These are phyloP conservation scores for Simmondsia chinensis DNA, from an alignment of 148 eudicot genomes.

Conservation along the genomic window DNA sequence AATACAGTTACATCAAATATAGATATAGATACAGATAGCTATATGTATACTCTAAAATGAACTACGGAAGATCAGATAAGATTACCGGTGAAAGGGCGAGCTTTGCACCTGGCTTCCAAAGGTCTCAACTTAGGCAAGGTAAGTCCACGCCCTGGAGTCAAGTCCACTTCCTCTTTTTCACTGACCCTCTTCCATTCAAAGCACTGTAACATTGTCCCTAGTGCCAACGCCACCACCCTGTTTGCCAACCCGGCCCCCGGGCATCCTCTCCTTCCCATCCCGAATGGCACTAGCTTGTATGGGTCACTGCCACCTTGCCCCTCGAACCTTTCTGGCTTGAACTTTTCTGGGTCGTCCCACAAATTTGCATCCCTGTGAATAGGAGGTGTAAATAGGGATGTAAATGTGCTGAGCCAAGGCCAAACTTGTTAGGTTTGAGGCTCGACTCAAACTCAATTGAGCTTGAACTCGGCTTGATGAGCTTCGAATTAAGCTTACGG, in stretches of 20 bases:
- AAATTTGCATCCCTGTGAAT: slow-evolving; percentile 3
- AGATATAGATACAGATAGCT: too few species aligned
- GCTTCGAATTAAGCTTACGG: too few species aligned
- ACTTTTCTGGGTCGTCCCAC: slow-evolving; percentile 3
- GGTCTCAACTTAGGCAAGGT: slow-evolving; percentile 8
- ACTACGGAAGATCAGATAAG: too few species aligned
- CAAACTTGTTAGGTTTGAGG: too few species aligned
- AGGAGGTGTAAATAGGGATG: too few species aligned
- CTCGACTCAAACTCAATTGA: too few species aligned
- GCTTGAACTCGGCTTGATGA: too few species aligned
- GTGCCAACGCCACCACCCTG: background rate
- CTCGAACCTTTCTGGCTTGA: slow-evolving; percentile 7
- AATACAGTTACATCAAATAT: too few species aligned
- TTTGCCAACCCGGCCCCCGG: background rate
- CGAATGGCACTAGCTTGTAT: slow-evolving; percentile 6
- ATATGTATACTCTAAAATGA: too few species aligned
- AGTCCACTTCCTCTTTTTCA: background rate
- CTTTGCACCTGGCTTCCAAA: too few species aligned
- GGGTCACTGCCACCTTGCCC: background rate
- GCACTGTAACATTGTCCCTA: background rate
- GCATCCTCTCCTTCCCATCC: slow-evolving; percentile 6
- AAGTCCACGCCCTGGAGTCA: slow-evolving; percentile 4
- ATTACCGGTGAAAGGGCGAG: too few species aligned
- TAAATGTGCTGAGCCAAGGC: too few species aligned
- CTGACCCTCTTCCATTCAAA: slow-evolving; percentile 1